Evolutionary conservation across 192 early-diverging fungal genomes (phyloP), one percentile per base, ranked within the genome.

Genomic region (Coemansia sp.): DNA sequence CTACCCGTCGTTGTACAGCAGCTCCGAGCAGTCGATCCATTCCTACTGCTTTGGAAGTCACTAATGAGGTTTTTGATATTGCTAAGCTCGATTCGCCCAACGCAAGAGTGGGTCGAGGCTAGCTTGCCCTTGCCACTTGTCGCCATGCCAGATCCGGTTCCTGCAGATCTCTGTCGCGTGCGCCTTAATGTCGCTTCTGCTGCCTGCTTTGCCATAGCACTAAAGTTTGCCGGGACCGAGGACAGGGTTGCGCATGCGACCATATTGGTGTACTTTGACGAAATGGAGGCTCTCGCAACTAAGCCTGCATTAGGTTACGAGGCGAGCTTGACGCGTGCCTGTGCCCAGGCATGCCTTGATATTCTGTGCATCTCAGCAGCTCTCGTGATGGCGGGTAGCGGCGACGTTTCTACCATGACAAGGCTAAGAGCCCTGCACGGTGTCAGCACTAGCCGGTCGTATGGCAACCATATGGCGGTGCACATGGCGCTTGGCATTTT

Each of bases 351-450:
- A 6, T 93, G 93, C 67, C 59, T 93, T 4, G 90, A 93, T 69
- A 86, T 91, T 3, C 36, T 90, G 5, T 67, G 85, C 3, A 73
- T 86, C 2, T 80, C 88, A 5, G 70, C 86, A 0, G 84, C 88
- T 1, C 84, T 93, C 55, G 86, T 98, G 0, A 85, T 93, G 74
- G 91, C 93, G 8, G 95, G 95, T 26, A 89, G 88, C 7, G 94
- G 94, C 3, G 77, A 93, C 62, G 59, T 88, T 10, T 84, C 86
- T 9, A 70, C 88, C 4, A 74, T 92, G 37, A 66, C 79, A 38
- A 62, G 88, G 18, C 63, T 95, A 20, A 82, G 87, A 8, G 65
- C 61, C 20, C 60, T 90, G 13, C 85, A 89, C 53, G 74, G 74
- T 10, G 62, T 59, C 9, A 82, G 51, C 21, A 24, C 60, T 9